A percentile compares a stretch with the other conserved stretches of the same genome.
phyloP scores from a whole-genome alignment of 23 red algal species.

The Cyanidiococcus yangmingshanensis region DNA sequence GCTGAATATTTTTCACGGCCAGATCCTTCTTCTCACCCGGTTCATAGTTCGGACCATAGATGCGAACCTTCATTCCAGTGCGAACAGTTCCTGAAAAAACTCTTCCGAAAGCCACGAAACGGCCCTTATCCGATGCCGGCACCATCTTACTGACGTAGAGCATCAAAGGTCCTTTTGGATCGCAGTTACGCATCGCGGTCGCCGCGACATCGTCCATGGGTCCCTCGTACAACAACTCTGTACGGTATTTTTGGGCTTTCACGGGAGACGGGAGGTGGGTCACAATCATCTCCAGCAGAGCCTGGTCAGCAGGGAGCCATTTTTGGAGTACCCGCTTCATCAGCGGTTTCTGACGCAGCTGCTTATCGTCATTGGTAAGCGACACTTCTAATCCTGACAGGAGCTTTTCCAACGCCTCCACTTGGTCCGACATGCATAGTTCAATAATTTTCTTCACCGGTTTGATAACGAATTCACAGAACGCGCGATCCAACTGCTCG shows the following conservation, averaged over 20 bases:
- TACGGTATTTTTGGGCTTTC: constrained; percentile 92
- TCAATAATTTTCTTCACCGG: constrained; percentile 96
- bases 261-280: constrained; percentile 85
- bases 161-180: constrained; percentile 96
- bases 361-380: constrained; percentile 77
- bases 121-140: constrained; percentile 86
- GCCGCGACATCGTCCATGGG: constrained; percentile 83
- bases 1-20: constrained; percentile 82
- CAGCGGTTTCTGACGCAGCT: constrained; percentile 85
- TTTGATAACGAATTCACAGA: constrained; percentile 98
- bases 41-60: constrained; percentile 97
- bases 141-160: constrained; percentile 99
- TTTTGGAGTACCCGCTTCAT: constrained; percentile 99
- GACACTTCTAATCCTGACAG: constrained; percentile 48
- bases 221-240: constrained; percentile 89
- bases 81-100: constrained; percentile 95
- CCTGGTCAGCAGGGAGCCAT: constrained; percentile 94
- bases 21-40: constrained; percentile 96
- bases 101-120: constrained; percentile 94
- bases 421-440: constrained; percentile 91
- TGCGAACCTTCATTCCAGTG: constrained; percentile 87
- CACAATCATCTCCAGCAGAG: constrained; percentile 98
- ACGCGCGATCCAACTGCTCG: constrained; percentile 53
- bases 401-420: constrained; percentile 84
- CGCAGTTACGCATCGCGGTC: constrained; percentile 97